These are phyloP conservation scores for Aspergillus fijiensis DNA, from an alignment of 2,329 filamentous ascomycete genomes.

Conservation along the genomic window DNA sequence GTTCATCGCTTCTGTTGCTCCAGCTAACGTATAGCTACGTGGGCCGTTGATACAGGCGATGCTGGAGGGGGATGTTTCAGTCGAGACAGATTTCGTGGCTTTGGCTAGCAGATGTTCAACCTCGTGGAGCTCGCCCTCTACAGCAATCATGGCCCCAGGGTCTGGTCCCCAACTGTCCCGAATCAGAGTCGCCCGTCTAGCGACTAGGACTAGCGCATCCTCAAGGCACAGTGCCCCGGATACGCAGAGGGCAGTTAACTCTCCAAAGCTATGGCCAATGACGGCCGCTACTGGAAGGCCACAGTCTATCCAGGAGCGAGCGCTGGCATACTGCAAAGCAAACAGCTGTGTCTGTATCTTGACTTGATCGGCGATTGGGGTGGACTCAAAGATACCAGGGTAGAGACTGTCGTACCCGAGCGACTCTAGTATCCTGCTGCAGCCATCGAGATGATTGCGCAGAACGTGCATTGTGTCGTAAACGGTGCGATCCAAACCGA, in stretches of 20 bases:
- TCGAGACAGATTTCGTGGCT: background rate
- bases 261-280: conserved; percentile 42
- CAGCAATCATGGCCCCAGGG: conserved; percentile 33
- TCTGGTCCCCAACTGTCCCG: conserved; percentile 33
- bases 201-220: conserved; percentile 33
- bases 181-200: conserved; percentile 33
- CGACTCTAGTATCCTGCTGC: conserved; percentile 27
- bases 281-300: conserved; percentile 35
- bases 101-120: conserved; percentile 4
- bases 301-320: conserved; percentile 39
- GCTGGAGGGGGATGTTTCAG: background rate
- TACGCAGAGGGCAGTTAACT: conserved; percentile 37
- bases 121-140: conserved; percentile 29
- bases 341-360: conserved; percentile 41
- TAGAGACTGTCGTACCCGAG: conserved; percentile 26
- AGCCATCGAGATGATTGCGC: conserved; percentile 35
- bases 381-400: conserved; percentile 29
- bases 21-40: conserved; percentile 23
- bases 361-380: conserved; percentile 11
- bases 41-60: conserved; percentile 31
- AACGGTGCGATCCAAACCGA: conserved; percentile 25
- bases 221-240: conserved; percentile 30
- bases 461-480: conserved; percentile 29
- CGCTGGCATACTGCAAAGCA: conserved; percentile 39
- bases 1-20: conserved; percentile 18